Evolutionary conservation across 345 rosid genomes (phyloP), one percentile per base, ranked within the genome.

Genomic region (Barbarea vulgaris): DNA sequence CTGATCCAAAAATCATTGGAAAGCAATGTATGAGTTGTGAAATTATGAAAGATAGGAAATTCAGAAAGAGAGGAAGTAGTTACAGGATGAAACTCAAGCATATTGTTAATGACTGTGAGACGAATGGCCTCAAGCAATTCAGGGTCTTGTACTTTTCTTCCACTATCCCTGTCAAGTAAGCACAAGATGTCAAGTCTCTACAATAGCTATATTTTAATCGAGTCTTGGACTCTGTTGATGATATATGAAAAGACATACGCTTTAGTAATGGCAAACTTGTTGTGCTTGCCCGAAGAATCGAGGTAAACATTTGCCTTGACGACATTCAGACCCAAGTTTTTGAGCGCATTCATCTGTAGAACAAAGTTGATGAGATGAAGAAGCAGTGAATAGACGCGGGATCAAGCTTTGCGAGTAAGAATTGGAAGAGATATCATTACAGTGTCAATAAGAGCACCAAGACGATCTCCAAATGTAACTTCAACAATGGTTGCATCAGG

Each of bases 71-170:
- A 67, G 70, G 28, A 65, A 58, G 39, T 64, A 14, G 50, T 37
- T 89, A 95, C 99, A 54, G 99, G 99, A 80, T 95, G 99, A 83
- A 84, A 95, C 85, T 95, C 75, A 28, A 95, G 89, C 64, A 95
- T 41, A 77, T 95, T 95, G 85, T 87, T 91, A 41, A 95, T 95
- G 65, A 92, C 84, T 18, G 99, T 95, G 87, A 95, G 85, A 60
- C 99, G 97, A 65, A 95, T 95, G 42, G 97, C 93, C 79, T 95
- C 99, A 6, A 95, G 97, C 83, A 92, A 76, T 79, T 95, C 99
- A 9, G 96, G 94, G 63, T 92, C 99, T 31, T 89, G 97, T 54
- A 95, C 89, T 85, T 95, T 95, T 84, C 99, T 82, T 59, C 99
- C 99, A 41, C 91, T 90, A 76, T 76, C 83, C 66, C 99, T 95